These are phyloP conservation scores for Caloboletus inedulis DNA, from an alignment of 1,284 basidiomycete genomes.

Conservation along the genomic window DNA sequence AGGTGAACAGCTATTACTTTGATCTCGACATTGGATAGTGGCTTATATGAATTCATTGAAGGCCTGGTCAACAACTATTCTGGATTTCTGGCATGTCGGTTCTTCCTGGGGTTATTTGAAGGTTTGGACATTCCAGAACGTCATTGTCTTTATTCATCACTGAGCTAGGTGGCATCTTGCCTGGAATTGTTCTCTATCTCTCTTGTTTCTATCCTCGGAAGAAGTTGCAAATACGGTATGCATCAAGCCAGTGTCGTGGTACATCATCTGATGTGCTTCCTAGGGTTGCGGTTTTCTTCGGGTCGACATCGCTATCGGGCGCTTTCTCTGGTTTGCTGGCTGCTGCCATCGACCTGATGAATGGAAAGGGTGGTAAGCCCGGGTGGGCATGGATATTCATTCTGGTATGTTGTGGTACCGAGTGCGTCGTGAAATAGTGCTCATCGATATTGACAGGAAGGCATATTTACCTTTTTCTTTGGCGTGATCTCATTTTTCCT, in stretches of 20 bases:
- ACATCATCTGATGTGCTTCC: not conserved
- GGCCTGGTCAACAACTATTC: constrained; percentile 52
- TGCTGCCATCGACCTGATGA: constrained; percentile 53
- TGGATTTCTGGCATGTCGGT: constrained; percentile 56
- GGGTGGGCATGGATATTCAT: constrained; percentile 72
- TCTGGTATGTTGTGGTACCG: constrained; percentile 33
- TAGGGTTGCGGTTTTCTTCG: constrained; percentile 54
- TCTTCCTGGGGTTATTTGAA: constrained; percentile 64
- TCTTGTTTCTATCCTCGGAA: constrained; percentile 58
- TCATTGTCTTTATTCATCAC: constrained; percentile 36
- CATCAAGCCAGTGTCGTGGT: not conserved
- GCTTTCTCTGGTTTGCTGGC: constrained; percentile 67
- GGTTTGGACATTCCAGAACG: constrained; percentile 40
- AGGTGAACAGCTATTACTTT: constrained; percentile 35
- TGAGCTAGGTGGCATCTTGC: constrained; percentile 50
- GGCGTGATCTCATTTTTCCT: constrained; percentile 48
- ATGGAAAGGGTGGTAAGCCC: constrained; percentile 44
- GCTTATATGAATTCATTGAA: constrained; percentile 19
- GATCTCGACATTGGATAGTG: constrained; percentile 1
- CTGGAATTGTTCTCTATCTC: constrained; percentile 57
- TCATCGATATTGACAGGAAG: constrained; percentile 38
- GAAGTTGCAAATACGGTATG: constrained; percentile 52
- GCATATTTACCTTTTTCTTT: constrained; percentile 48
- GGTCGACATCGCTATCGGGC: constrained; percentile 52
- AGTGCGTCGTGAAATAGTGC: not conserved